These are phyloP conservation scores for Moricandia moricandioides DNA, from an alignment of 345 rosid species.

Conservation along the genomic window DNA sequence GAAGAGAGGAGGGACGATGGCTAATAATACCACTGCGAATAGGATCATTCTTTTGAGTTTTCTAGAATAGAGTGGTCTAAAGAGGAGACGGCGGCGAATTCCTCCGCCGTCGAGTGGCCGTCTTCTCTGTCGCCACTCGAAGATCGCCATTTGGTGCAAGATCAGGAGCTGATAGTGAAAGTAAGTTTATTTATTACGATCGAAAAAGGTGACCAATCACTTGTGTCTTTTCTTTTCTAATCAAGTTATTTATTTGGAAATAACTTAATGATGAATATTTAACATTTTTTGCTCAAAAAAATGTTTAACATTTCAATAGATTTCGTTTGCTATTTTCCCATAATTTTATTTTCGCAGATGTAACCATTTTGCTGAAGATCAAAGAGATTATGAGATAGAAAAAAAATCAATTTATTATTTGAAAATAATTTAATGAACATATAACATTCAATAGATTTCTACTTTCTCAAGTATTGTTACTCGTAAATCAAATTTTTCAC, in stretches of 20 bases:
- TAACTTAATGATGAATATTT: neutral
- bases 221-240: neutral
- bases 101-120: conserved; percentile 37
- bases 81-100: conserved; percentile 23
- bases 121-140: conserved; percentile 34
- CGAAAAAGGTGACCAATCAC: neutral
- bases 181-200: neutral
- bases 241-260: neutral
- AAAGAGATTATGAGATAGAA: neutral
- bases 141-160: conserved; percentile 25
- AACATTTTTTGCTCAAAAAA: no score
- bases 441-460: neutral
- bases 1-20: conserved; percentile 74
- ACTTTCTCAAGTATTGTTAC: neutral
- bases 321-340: neutral
- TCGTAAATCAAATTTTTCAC: neutral
- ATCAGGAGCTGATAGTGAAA: neutral
- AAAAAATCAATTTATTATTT: neutral
- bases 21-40: conserved; percentile 52
- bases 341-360: neutral
- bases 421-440: neutral
- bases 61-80: conserved; percentile 37
- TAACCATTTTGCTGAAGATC: neutral
- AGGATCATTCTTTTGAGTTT: conserved; percentile 51
- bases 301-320: no score